Conservation (phyloP, 352 stramenopile species). For the Globisporangium solare region DNA sequence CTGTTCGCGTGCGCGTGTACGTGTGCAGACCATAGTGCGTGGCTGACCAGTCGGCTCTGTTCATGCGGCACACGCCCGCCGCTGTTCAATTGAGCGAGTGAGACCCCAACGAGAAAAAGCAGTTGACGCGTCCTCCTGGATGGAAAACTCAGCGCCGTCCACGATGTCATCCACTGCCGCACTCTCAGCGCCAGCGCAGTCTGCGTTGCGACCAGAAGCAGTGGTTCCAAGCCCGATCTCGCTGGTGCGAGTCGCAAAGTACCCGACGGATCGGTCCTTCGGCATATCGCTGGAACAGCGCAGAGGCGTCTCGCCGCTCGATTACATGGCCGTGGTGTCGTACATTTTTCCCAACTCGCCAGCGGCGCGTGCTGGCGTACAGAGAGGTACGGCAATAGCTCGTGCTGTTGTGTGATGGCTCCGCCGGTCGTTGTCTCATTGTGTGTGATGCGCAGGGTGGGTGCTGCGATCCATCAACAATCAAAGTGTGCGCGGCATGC, state of each 20-base stretch:
- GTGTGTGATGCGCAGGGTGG: conserved; percentile 24
- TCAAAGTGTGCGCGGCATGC: conserved; percentile 22
- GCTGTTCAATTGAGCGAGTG: background rate
- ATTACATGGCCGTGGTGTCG: conserved; percentile 43
- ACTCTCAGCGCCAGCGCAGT: background rate
- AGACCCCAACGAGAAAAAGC: background rate
- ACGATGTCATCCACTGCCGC: background rate
- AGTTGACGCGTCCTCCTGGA: background rate
- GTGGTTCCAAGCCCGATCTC: conserved; percentile 5
- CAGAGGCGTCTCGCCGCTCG: conserved; percentile 2
- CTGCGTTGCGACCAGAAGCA: background rate
- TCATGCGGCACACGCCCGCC: background rate
- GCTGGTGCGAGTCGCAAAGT: conserved; percentile 40
- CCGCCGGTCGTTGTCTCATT: background rate
- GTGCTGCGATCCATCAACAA: conserved; percentile 38
- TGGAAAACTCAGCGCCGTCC: conserved; percentile 5
- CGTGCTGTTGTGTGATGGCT: background rate
- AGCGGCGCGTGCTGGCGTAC: conserved; percentile 47
- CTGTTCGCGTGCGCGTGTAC: background rate
- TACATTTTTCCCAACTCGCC: conserved; percentile 53
- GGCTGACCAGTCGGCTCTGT: background rate
- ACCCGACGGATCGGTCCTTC: conserved; percentile 48
- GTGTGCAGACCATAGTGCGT: too few relatives aligned
- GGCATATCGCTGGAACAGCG: conserved; percentile 63
- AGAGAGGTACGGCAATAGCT: conserved; percentile 25